Evolutionary conservation across 108 stramenopile species (phyloP).

Genomic region (Skeletonema potamos): DNA sequence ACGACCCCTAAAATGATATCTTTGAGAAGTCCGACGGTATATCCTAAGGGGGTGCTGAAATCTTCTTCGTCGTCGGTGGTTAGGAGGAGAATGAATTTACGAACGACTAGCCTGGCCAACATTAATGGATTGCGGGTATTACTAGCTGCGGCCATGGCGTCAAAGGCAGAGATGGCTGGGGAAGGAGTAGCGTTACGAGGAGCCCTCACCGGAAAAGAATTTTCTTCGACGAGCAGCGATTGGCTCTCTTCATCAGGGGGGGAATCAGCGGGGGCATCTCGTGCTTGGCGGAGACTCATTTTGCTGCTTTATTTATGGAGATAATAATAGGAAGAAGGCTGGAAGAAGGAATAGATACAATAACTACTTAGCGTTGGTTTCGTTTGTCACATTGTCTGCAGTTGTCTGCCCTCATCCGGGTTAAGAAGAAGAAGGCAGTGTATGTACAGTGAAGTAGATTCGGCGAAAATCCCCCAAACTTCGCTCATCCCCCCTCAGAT

Average conservation of each 20-base stretch:
- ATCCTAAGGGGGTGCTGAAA: not conserved
- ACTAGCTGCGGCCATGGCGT: not conserved
- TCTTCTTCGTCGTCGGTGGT: not conserved
- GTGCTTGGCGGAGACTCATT: not conserved
- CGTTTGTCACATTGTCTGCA: no score
- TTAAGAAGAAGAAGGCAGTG: no score
- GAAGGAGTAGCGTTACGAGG: not conserved
- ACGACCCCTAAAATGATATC: constrained; percentile 27
- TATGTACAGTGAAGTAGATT: no score
- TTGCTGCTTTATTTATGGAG: not conserved
- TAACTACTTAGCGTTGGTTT: no score
- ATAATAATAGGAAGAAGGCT: no score
- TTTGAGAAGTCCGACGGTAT: constrained; percentile 9
- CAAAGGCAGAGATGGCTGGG: not conserved
- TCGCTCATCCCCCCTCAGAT: no score
- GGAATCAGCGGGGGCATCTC: not conserved
- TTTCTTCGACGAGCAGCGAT: not conserved
- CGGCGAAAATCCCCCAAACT: no score
- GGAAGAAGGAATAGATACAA: no score
- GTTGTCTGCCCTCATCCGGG: no score
- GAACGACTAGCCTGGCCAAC: constrained; percentile 9
- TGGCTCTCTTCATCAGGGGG: not conserved
- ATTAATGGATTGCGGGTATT: constrained; percentile 16
- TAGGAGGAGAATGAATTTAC: constrained; percentile 5
- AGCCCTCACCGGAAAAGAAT: not conserved